Base-by-base conservation (phyloP, 2,329 filamentous ascomycete genomes). In the Beauveria rudraprayagi region DNA sequence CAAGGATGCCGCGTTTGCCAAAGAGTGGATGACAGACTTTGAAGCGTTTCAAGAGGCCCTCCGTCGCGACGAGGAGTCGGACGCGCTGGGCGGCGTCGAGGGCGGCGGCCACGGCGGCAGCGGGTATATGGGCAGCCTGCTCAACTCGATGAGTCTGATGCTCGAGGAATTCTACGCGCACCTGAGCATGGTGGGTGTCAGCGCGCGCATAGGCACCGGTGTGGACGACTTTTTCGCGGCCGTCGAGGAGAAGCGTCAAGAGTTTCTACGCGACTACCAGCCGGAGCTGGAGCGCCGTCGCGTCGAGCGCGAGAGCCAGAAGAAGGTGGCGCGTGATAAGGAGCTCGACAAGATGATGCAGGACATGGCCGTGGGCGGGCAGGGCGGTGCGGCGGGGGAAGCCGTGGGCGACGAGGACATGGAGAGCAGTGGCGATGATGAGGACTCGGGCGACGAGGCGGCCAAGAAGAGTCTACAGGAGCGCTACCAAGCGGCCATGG, bases 1-100 rank as follows among this genome's bases (percentile, higher is more conserved):
- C 47, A 91, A 96, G 73, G 89, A 95, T 69, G 91, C 92, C 0
- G 83, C 84, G 28, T 96, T 96, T 70, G 94, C 92, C 1, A 94
- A 93, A 76, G 92, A 97, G 71, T 99, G 95, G 94, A 99, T 99
- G 94, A 96, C 92, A 6, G 93, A 99, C 74, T 99, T 97, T 70
- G 94, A 99, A 66, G 86, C 90, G 1, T 99, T 99, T 77, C 94
- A 97, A 72, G 85, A 85, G 17, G 93, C 95, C 1, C 79, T 99
- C 51, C 83, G 85, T 54, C 78, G 84, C 28, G 94, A 97, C 70
- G 91, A 97, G 72, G 86, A 89, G 61, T 80, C 82, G 8, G 91
- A 92, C 51, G 86, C 84, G 0, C 89, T 92, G 69, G 90, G 89
- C 14, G 86, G 88, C 16, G 80, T 83, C 30, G 91, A 92, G 66